Conservation (phyloP, 2,329 filamentous ascomycete genomes). For the Cadophora malorum region DNA sequence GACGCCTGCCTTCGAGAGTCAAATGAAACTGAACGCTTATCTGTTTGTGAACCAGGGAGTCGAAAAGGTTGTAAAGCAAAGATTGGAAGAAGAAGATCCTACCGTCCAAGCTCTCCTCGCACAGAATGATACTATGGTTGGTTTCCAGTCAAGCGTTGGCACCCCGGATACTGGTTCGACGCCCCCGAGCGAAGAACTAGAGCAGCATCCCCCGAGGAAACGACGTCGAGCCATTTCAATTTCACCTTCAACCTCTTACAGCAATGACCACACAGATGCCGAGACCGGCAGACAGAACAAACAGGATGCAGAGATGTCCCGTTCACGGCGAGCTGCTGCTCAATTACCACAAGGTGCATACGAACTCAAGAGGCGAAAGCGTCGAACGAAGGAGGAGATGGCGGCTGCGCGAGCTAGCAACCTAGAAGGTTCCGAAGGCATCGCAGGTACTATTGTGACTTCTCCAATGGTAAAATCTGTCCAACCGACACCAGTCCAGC, state of each 20-base stretch:
- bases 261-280: slow-evolving; percentile 10
- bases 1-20: slow-evolving; percentile 5
- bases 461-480: neutral
- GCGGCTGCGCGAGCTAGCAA: neutral
- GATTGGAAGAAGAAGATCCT: slow-evolving; percentile 2
- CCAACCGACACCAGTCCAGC: neutral
- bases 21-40: slow-evolving; percentile 9
- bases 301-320: neutral
- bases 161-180: slow-evolving; percentile 3
- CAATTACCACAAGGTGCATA: slow-evolving; percentile 11
- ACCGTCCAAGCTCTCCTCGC: too few species aligned
- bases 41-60: slow-evolving; percentile 16
- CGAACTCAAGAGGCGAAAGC: neutral
- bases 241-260: slow-evolving; percentile 20
- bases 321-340: slow-evolving; percentile 12
- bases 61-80: slow-evolving; percentile 5
- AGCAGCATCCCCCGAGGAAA: neutral
- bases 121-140: too few species aligned
- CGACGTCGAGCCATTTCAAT: slow-evolving; percentile 7
- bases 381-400: slow-evolving; percentile 7
- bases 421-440: neutral
- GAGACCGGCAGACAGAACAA: neutral
- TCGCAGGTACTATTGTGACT: neutral
- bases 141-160: slow-evolving; percentile 2
- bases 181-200: slow-evolving; percentile 6